Evolutionary conservation across 805 yeast species (phyloP).

Genomic region (Starmera quercuum): DNA sequence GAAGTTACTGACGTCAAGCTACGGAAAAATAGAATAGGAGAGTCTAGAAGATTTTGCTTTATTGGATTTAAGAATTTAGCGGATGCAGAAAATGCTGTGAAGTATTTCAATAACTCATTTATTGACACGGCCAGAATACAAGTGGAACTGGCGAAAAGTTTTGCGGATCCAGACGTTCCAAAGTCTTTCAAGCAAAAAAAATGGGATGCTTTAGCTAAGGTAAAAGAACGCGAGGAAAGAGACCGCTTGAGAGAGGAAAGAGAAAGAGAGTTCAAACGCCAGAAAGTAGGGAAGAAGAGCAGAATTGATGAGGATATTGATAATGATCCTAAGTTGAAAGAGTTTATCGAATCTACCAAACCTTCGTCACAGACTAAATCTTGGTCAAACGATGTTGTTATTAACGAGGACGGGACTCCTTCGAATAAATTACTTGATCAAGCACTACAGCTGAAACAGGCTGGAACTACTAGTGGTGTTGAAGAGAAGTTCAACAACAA

Average conservation of each 20-base stretch:
- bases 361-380: conserved; percentile 64
- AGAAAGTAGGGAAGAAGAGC: conserved; percentile 20
- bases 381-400: conserved; percentile 50
- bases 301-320: conserved; percentile 54
- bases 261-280: conserved; percentile 26
- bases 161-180: conserved; percentile 79
- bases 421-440: conserved; percentile 31
- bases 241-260: conserved; percentile 30
- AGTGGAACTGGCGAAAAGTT: conserved; percentile 78
- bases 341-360: conserved; percentile 77
- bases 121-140: conserved; percentile 76
- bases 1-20: conserved; percentile 84
- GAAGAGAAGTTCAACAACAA: conserved; percentile 14
- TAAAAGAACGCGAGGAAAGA: conserved; percentile 42
- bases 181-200: conserved; percentile 49
- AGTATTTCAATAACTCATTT: conserved; percentile 67
- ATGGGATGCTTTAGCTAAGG: conserved; percentile 39
- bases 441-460: conserved; percentile 28
- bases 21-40: conserved; percentile 74
- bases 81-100: conserved; percentile 76
- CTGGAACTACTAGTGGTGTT: conserved; percentile 6
- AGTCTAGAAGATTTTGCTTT: conserved; percentile 88
- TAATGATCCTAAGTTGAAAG: conserved; percentile 61
- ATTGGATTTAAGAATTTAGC: conserved; percentile 69
- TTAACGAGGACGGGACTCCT: conserved; percentile 24